Percentiles rank a stretch among this genome's conserved stretches.
phyloP scores from a whole-genome alignment of 192 early-diverging fungal genomes.

The Rhizoclosmatium globosum region DNA sequence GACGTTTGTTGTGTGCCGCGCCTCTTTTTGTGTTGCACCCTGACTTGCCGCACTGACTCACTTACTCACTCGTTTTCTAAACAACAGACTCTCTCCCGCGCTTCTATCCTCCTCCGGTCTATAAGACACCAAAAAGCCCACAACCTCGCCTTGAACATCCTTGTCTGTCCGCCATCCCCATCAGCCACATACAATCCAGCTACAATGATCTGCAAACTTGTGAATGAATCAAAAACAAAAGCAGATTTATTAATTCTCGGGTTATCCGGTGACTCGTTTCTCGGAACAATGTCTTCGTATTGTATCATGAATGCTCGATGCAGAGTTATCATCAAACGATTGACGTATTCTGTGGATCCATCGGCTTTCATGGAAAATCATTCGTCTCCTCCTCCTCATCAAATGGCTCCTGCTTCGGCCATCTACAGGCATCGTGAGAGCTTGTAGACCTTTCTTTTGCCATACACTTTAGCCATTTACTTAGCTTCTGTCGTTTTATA shows the following conservation, averaged over 20 bases:
- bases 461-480: too few relatives aligned
- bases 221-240: not conserved
- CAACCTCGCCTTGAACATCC: not conserved
- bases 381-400: not conserved
- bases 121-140: not conserved
- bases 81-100: not conserved
- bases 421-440: too few relatives aligned
- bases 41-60: not conserved
- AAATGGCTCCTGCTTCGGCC: too few relatives aligned
- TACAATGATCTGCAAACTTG: not conserved
- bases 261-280: not conserved
- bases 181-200: not conserved
- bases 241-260: constrained; percentile 13
- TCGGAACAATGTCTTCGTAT: not conserved
- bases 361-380: not conserved
- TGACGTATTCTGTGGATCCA: not conserved
- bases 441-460: too few relatives aligned
- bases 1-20: not conserved
- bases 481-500: too few relatives aligned
- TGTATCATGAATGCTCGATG: constrained; percentile 9
- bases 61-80: not conserved
- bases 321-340: constrained; percentile 14
- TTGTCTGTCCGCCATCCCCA: not conserved
- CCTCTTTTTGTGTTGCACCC: not conserved
- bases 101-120: not conserved